Evolutionary conservation across 2,329 filamentous ascomycete species (phyloP), one percentile per base, ranked within the genome.

Genomic region (Nakataea oryzae): DNA sequence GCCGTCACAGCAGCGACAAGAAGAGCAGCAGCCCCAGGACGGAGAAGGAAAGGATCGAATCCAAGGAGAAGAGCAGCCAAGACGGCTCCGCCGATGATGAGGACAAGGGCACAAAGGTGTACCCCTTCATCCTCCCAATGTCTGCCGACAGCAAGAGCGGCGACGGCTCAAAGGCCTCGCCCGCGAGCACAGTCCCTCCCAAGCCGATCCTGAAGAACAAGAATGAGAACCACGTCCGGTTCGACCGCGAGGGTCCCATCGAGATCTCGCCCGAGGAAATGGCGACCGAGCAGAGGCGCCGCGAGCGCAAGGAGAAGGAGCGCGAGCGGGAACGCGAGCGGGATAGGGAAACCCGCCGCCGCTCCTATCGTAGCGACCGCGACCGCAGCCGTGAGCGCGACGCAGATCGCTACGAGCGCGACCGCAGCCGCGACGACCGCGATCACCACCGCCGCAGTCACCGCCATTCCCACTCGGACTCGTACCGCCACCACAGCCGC

Each of bases 121-220:
- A 78, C 61, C 77, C 76, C 0, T 71, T 75, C 63, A 78, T 80
- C 60, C 77, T 78, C 5, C 59, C 59, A 11, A 14, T 73, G 7
- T 65, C 65, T 70, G 8, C 69, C 71, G 9, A 75, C 72, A 1
- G 66, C 55, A 67, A 67, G 50, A 71, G 69, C 62, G 63, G 66
- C 29, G 68, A 70, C n/a, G 62, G 66, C 24, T n/a, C 41, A 3
- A 65, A 69, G 7, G 71, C 70, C 1, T 73, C 74, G 1, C 71
- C 75, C 0, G 68, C 74, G 3, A 66, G 66, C 30, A 76, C 72
- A 2, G 72, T 75, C 0, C 71, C 68, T 62, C 83, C 83, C 1
- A 85, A 84, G 67, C 79, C 82, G 6, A 86, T 86, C n/a, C 74
- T 86, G 24, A 86, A 86, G 74, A 86, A 86, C 69, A 80, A 78